Evolutionary conservation across 1,284 basidiomycete genomes (phyloP).

Genomic region (Malassezia yamatoensis): DNA sequence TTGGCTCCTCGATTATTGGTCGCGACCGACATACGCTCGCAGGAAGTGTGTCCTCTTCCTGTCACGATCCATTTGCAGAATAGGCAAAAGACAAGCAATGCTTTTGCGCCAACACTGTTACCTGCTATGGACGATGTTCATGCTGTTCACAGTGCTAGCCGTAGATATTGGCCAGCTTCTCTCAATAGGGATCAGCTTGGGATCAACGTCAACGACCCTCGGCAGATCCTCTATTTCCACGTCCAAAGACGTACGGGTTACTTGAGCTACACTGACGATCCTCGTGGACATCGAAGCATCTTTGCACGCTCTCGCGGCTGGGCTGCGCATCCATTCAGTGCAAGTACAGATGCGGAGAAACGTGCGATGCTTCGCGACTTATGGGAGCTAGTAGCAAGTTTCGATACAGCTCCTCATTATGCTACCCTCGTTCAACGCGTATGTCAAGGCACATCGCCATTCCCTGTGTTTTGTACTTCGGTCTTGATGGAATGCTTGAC

Average conservation of each 20-base stretch:
- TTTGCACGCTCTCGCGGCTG: conserved; percentile 18
- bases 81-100: background rate
- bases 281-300: conserved; percentile 77
- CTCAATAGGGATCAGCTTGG: background rate
- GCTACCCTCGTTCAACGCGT: conserved; percentile 28
- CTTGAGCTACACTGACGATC: conserved; percentile 82
- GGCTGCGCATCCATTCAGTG: conserved; percentile 12
- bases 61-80: conserved; percentile 8
- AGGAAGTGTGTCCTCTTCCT: conserved; percentile 28
- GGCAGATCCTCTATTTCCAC: conserved; percentile 19
- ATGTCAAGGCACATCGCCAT: conserved; percentile 51
- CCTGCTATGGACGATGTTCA: conserved; percentile 67
- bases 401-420: conserved; percentile 60
- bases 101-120: conserved; percentile 69
- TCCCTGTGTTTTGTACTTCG: conserved; percentile 62
- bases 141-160: conserved; percentile 74
- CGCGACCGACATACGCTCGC: conserved; percentile 53
- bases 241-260: conserved; percentile 88
- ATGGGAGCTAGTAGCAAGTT: conserved; percentile 70
- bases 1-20: conserved; percentile 85
- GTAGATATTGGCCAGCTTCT: conserved; percentile 62
- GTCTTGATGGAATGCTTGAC: conserved; percentile 74
- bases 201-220: background rate
- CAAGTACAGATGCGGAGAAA: background rate
- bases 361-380: conserved; percentile 54